Evolutionary conservation across 805 yeast genomes (phyloP).

Genomic region (Komagataella pastoris): DNA sequence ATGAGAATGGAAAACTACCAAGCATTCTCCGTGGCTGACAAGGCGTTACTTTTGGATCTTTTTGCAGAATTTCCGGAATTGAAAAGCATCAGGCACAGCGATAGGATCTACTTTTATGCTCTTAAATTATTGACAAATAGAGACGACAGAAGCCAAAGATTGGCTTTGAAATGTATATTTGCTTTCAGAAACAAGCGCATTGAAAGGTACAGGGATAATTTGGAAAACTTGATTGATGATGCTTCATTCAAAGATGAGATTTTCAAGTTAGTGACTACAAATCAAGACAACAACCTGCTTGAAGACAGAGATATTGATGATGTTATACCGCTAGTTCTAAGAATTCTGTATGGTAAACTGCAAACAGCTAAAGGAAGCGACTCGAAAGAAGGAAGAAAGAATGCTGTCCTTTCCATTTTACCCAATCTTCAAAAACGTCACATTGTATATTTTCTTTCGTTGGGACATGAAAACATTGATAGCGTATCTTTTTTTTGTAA

Average conservation of each 20-base stretch:
- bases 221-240: constrained; percentile 69
- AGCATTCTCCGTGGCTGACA: not conserved
- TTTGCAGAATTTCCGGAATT: constrained; percentile 56
- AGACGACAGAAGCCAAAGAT: constrained; percentile 47
- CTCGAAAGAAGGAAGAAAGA: constrained; percentile 57
- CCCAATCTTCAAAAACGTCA: constrained; percentile 40
- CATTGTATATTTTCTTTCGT: constrained; percentile 43
- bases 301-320: constrained; percentile 44
- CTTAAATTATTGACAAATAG: constrained; percentile 48
- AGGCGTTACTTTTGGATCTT: constrained; percentile 40
- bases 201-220: constrained; percentile 57
- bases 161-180: constrained; percentile 58
- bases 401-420: constrained; percentile 52
- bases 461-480: constrained; percentile 46
- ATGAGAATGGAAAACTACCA: not conserved
- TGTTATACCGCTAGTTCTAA: constrained; percentile 59
- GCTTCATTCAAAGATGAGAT: constrained; percentile 78
- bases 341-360: constrained; percentile 80
- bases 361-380: constrained; percentile 59
- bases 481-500: constrained; percentile 18
- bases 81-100: constrained; percentile 35
- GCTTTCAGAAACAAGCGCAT: constrained; percentile 47
- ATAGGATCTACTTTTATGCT: constrained; percentile 38
- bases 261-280: constrained; percentile 41
- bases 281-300: constrained; percentile 32